Percentiles rank a stretch among this genome's conserved stretches.
Conservation (phyloP, 345 rosid species). For the Crucihimalaya himalaica region DNA sequence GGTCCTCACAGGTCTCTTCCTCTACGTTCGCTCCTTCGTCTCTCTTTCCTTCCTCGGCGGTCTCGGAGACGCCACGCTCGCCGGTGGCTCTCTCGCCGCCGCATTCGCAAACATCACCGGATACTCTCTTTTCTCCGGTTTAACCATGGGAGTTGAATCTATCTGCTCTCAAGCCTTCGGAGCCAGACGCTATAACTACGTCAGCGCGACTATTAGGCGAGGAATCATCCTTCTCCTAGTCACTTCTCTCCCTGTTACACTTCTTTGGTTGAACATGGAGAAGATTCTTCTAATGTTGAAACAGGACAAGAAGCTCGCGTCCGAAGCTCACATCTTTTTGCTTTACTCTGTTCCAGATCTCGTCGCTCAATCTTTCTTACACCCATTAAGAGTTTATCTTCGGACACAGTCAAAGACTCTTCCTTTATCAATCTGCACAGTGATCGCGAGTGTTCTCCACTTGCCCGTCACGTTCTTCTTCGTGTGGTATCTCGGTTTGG, state of each 20-base stretch:
- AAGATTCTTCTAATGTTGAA: conserved; percentile 56
- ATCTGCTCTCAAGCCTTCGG: conserved; percentile 91
- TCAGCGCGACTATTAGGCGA: conserved; percentile 67
- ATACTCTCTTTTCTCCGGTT: conserved; percentile 84
- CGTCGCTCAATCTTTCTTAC: conserved; percentile 70
- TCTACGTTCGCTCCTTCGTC: conserved; percentile 82
- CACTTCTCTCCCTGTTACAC: conserved; percentile 61
- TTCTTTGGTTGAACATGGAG: conserved; percentile 79
- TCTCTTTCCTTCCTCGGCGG: conserved; percentile 79
- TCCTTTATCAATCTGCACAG: conserved; percentile 69
- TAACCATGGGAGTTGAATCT: conserved; percentile 91
- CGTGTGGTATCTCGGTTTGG: conserved; percentile 54
- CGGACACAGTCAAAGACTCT: conserved; percentile 75
- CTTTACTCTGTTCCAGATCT: conserved; percentile 82
- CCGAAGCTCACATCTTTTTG: conserved; percentile 64
- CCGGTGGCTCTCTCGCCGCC: conserved; percentile 85
- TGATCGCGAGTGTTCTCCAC: conserved; percentile 60
- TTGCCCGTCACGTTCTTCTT: conserved; percentile 65
- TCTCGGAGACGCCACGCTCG: conserved; percentile 67
- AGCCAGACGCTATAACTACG: conserved; percentile 57
- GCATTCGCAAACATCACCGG: conserved; percentile 93
- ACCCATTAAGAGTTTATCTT: conserved; percentile 83
- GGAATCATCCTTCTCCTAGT: conserved; percentile 60
- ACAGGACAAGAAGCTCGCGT: conserved; percentile 64
- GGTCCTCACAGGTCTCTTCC: conserved; percentile 68